phyloP scores from a whole-genome alignment of 345 rosid genomes.

The Raphanus raphanistrum region DNA sequence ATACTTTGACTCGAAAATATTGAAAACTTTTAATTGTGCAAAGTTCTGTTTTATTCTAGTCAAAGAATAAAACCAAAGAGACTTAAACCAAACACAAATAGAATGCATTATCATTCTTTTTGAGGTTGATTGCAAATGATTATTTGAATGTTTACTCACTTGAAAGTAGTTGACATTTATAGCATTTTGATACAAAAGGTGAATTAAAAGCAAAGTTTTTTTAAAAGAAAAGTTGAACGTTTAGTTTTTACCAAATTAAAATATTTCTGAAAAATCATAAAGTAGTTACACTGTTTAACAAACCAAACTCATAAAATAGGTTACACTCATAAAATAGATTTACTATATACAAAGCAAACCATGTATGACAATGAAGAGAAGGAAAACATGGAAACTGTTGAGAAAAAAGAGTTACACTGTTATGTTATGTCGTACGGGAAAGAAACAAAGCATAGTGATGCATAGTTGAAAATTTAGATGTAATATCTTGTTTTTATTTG shows the following conservation, averaged over 20 bases:
- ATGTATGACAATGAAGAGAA: neutral
- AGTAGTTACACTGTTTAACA: neutral
- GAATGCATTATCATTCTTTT: neutral
- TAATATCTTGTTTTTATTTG: neutral
- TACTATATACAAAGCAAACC: neutral
- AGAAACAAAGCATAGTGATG: conserved; percentile 26
- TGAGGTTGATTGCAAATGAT: neutral
- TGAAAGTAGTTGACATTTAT: neutral
- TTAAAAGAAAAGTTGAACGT: too few species aligned
- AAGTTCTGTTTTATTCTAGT: neutral
- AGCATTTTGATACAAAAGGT: neutral
- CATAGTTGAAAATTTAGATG: neutral
- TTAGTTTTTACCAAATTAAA: conserved; percentile 10
- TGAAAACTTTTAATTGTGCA: neutral
- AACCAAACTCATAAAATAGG: too few species aligned
- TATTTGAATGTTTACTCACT: neutral
- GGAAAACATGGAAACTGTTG: conserved; percentile 10
- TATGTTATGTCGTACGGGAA: conserved; percentile 10
- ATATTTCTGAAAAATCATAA: neutral
- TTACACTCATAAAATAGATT: neutral
- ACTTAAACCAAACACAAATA: neutral
- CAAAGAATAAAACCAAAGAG: conserved; percentile 5
- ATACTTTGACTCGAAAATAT: neutral
- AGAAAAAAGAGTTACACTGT: conserved; percentile 25
- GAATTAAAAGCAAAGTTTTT: neutral